A percentile compares a stretch with the other conserved stretches of the same genome.
These are phyloP conservation scores for Paramyrothecium roridum DNA, from an alignment of 2,329 filamentous ascomycete genomes.

Conservation along the genomic window DNA sequence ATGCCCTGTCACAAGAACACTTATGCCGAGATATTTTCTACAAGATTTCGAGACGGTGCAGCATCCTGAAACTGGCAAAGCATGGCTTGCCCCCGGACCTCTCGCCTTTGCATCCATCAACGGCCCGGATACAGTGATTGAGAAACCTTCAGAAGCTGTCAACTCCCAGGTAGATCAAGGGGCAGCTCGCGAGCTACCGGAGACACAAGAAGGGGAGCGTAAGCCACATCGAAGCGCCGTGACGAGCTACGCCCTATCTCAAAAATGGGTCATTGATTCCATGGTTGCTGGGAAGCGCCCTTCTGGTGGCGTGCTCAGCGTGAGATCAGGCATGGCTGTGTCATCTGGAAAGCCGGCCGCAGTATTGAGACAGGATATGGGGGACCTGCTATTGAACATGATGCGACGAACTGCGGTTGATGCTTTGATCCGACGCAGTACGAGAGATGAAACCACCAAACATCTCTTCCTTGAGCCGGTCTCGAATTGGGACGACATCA, in stretches of 20 bases:
- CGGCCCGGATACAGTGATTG: constrained; percentile 6
- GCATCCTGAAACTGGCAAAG: constrained; percentile 48
- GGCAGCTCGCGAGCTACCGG: background rate
- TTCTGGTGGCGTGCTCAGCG: constrained; percentile 9
- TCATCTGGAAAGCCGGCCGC: background rate
- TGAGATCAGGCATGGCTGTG: constrained; percentile 22
- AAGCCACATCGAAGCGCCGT: constrained; percentile 13
- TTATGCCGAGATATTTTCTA: constrained; percentile 60
- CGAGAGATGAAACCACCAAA: constrained; percentile 15
- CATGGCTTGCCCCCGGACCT: constrained; percentile 56
- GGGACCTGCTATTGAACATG: constrained; percentile 44
- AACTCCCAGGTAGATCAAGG: background rate
- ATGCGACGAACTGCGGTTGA: constrained; percentile 46
- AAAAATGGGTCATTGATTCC: constrained; percentile 24
- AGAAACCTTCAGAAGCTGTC: background rate
- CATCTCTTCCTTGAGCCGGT: constrained; percentile 38
- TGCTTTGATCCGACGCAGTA: constrained; percentile 31
- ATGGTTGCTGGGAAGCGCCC: constrained; percentile 13
- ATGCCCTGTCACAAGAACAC: constrained; percentile 45
- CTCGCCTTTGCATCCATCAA: constrained; percentile 25
- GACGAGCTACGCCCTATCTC: constrained; percentile 22
- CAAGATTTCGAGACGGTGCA: constrained; percentile 55
- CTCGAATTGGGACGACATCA: constrained; percentile 40
- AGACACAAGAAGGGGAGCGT: background rate
- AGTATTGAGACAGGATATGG: constrained; percentile 50